Evolutionary conservation across 83 land plant genomes (phyloP), one percentile per base, ranked within the genome.

Genomic region (Larix sibirica): DNA sequence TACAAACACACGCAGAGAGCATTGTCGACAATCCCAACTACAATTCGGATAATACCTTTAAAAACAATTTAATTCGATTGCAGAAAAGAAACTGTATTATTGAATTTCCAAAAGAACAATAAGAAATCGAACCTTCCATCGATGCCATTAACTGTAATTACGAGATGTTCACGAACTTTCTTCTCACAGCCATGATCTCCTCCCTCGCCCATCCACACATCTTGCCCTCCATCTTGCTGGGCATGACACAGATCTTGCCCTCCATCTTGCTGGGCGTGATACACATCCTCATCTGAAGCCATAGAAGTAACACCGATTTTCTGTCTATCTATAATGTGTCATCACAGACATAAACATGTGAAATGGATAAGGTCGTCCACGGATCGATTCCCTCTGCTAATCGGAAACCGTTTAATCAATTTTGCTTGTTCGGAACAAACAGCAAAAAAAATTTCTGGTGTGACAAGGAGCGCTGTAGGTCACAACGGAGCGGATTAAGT

Each of bases 131-230:
- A 90, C 94, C 94, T 91, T 17, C 91, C 94, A 44, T 85, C 66
- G 33, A 91, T 81, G 2, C 94, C 94, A 59, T 91, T 91, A 65
- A 86, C 88, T 82, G 79, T 89, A 3, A 91, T 75, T 28, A 91
- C 81, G 54, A 91, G 86, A 78, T 91, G 94, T 38, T 71, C 77
- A 38, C 26, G 77, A 17, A 42, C n/a, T 42, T 8, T 8, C n/a
- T 71, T 38, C 10, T 71, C 56, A 10, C 14, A 9, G 56, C 13
- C 14, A 21, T 71, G 24, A 4, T 44, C 24, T 14, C 50, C 38
- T 20, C 21, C 23, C 21, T 38, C 44, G 13, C 13, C 56, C 50
- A 71, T n/a, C 13, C 17, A 24, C 18, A 69, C 40, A 71, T 42
- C 23, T 17, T 71, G 23, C 14, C 50, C 77, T 8, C 77, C 54